Evolutionary conservation across 257 asterid genomes (phyloP), one percentile per base, ranked within the genome.

Genomic region (Nicotiana tabacum): DNA sequence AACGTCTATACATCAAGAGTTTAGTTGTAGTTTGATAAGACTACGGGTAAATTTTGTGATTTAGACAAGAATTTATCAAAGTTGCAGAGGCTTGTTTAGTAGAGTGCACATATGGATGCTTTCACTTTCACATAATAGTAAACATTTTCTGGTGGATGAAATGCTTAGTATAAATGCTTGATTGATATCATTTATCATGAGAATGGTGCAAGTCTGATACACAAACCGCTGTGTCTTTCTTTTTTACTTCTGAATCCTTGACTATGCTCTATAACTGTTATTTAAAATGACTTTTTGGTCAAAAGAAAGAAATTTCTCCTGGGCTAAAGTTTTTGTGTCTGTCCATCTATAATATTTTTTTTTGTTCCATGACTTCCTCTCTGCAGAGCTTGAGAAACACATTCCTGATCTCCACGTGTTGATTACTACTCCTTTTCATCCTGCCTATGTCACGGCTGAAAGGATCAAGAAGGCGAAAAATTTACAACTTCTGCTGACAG

Each of bases 371-470:
- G 72, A 35, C 78, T 87, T 58, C 55, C 64, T 15, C 29, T 83
- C 57, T 82, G 87, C 96, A 96, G 99, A 93, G 89, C 99, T 96
- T 35, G 99, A 96, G 89, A 94, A 93, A 77, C 99, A 94, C 86
- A 89, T 96, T 55, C 94, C 97, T 4, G 99, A 96, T 82, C 94
- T 95, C 81, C 96, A 96, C 35, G 99, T 96, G 84, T 84, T 96
- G 89, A 96, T 96, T 67, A 88, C 96, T 0, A 96, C 99, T 78
- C 99, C 99, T 9, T 96, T 96, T 88, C 99, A 96, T 90, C 99
- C 98, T 15, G 98, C 98, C 16, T 96, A 96, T 66, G 95, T 94
- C 60, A 94, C 98, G 1, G 98, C 98, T n/a, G 99, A 96, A 66
- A 90, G 98, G 88, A 96, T 96, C 77, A 94, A 96, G 74, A 94